Percentiles rank a stretch among this genome's conserved stretches.
These are phyloP conservation scores for Terfezia boudieri DNA, from an alignment of 495 filamentous ascomycete genomes.

Conservation along the genomic window DNA sequence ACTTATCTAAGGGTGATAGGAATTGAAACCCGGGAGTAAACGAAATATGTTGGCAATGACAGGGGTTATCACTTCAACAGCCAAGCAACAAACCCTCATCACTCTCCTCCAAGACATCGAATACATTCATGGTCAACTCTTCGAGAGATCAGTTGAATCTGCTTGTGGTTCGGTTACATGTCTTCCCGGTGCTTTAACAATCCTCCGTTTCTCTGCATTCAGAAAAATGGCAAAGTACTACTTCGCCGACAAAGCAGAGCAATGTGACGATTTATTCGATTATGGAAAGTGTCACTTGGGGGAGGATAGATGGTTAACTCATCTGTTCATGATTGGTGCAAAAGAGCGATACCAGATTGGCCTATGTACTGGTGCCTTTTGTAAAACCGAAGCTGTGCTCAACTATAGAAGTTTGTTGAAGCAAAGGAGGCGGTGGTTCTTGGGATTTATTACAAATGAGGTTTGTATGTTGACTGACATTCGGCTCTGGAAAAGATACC, in stretches of 20 bases:
- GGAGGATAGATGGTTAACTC: slow-evolving; percentile 92
- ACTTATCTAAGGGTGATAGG: slow-evolving; percentile 18
- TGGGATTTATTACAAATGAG: slow-evolving; percentile 96
- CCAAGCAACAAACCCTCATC: slow-evolving; percentile 66
- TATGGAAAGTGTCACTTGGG: slow-evolving; percentile 90
- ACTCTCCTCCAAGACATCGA: slow-evolving; percentile 95
- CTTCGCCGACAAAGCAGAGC: slow-evolving; percentile 91
- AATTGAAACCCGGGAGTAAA: slow-evolving; percentile 81
- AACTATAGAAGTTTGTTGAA: slow-evolving; percentile 71
- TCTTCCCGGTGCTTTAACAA: slow-evolving; percentile 81
- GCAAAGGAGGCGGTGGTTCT: slow-evolving; percentile 88
- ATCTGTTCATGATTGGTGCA: slow-evolving; percentile 97
- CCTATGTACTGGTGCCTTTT: slow-evolving; percentile 92
- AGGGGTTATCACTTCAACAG: slow-evolving; percentile 89
- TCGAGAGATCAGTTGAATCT: slow-evolving; percentile 91
- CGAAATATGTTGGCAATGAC: slow-evolving; percentile 96
- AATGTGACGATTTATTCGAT: slow-evolving; percentile 91
- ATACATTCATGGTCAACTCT: slow-evolving; percentile 92
- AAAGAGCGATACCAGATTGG: slow-evolving; percentile 86
- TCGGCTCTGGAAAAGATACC: slow-evolving; percentile 78
- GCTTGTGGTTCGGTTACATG: slow-evolving; percentile 90
- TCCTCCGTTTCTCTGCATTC: slow-evolving; percentile 90
- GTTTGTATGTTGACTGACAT: slow-evolving; percentile 95
- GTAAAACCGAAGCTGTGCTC: slow-evolving; percentile 94
- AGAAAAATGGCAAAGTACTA: slow-evolving; percentile 96